These are phyloP conservation scores for Emergomyces pasteurianus DNA, from an alignment of 2,329 filamentous ascomycete genomes.

Conservation along the genomic window DNA sequence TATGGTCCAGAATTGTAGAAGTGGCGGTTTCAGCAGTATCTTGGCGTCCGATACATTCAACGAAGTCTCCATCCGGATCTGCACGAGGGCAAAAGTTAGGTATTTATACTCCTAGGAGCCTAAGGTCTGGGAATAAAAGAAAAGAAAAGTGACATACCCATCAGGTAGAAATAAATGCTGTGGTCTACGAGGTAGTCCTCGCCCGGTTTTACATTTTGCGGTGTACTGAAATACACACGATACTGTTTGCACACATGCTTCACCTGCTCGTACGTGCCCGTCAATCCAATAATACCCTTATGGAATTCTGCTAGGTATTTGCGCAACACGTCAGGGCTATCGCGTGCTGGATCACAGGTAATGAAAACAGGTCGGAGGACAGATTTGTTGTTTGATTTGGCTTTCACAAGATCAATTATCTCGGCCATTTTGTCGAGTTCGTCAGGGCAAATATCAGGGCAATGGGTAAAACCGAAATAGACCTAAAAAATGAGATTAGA, in stretches of 20 bases:
- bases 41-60: slow-evolving; percentile 89
- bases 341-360: slow-evolving; percentile 86
- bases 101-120: neutral
- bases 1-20: slow-evolving; percentile 72
- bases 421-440: slow-evolving; percentile 99
- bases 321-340: slow-evolving; percentile 74
- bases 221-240: slow-evolving; percentile 93
- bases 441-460: slow-evolving; percentile 96
- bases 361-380: slow-evolving; percentile 67
- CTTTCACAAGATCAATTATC: slow-evolving; percentile 63
- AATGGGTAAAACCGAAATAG: slow-evolving; percentile 98
- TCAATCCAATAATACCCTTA: slow-evolving; percentile 70
- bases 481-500: slow-evolving; percentile 44
- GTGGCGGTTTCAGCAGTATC: slow-evolving; percentile 82
- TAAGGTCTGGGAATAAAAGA: neutral
- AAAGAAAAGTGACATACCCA: slow-evolving; percentile 47
- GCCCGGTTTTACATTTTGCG: slow-evolving; percentile 72
- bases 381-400: slow-evolving; percentile 25
- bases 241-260: slow-evolving; percentile 93
- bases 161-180: slow-evolving; percentile 98
- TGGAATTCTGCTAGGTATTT: slow-evolving; percentile 88
- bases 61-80: slow-evolving; percentile 95
- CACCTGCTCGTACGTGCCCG: slow-evolving; percentile 85
- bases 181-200: slow-evolving; percentile 98
- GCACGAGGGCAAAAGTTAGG: neutral